A percentile compares a stretch with the other conserved stretches of the same genome.
Evolutionary conservation across 495 filamentous ascomycete species (phyloP).

Genomic region (Penicillium antarcticum): DNA sequence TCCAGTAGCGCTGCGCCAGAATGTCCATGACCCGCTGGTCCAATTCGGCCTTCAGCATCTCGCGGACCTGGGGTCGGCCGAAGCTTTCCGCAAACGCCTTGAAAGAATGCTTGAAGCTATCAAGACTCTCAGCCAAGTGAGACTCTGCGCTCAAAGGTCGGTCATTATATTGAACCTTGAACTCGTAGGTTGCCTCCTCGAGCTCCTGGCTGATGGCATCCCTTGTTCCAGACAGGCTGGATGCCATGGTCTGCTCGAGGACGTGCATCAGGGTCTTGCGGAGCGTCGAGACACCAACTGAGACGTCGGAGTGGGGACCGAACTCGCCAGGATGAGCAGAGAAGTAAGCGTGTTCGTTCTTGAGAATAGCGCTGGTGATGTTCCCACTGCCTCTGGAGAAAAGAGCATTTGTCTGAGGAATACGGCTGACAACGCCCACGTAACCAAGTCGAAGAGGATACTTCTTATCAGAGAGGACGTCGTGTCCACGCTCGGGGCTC

Average conservation of each 20-base stretch:
- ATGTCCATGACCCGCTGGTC: slow-evolving; percentile 95
- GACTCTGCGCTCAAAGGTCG: slow-evolving; percentile 90
- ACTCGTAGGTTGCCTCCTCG: slow-evolving; percentile 96
- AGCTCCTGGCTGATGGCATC: slow-evolving; percentile 93
- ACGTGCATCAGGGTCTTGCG: slow-evolving; percentile 96
- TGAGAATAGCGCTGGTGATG: slow-evolving; percentile 74
- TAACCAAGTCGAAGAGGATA: slow-evolving; percentile 96
- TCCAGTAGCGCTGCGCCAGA: slow-evolving; percentile 96
- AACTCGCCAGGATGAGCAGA: slow-evolving; percentile 78
- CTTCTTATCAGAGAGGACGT: slow-evolving; percentile 80
- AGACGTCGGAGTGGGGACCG: slow-evolving; percentile 64
- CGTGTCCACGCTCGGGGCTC: slow-evolving; percentile 71
- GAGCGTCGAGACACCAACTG: slow-evolving; percentile 79
- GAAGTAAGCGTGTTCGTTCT: slow-evolving; percentile 89
- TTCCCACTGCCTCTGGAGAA: slow-evolving; percentile 84
- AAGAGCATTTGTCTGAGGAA: slow-evolving; percentile 69
- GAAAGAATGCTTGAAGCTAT: slow-evolving; percentile 97
- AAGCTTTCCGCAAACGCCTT: slow-evolving; percentile 88
- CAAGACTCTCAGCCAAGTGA: slow-evolving; percentile 90
- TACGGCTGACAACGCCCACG: slow-evolving; percentile 87
- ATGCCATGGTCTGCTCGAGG: slow-evolving; percentile 94
- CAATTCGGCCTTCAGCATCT: slow-evolving; percentile 85
- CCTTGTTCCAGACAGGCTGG: slow-evolving; percentile 78
- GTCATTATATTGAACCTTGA: slow-evolving; percentile 99
- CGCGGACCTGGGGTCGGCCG: slow-evolving; percentile 81